These are phyloP conservation scores for Metschnikowia picachoensis DNA, from an alignment of 805 yeast genomes.

Conservation along the genomic window DNA sequence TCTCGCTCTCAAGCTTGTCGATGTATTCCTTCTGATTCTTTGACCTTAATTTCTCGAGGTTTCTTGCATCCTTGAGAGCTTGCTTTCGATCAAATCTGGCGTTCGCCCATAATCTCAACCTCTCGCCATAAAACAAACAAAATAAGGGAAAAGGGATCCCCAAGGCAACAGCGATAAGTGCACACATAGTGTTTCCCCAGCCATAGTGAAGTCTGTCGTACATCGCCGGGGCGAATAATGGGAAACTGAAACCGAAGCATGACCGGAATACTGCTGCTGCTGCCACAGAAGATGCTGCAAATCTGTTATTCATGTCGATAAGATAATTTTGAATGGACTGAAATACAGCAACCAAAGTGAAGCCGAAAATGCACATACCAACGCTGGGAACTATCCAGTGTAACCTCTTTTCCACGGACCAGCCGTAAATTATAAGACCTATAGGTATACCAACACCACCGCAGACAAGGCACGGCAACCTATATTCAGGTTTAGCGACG, in stretches of 20 bases:
- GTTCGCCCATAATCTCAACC: slow-evolving; percentile 57
- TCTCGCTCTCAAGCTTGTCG: neutral
- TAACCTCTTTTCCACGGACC: slow-evolving; percentile 56
- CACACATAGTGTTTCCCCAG: slow-evolving; percentile 69
- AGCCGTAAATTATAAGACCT: slow-evolving; percentile 68
- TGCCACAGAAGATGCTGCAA: slow-evolving; percentile 65
- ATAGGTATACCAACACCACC: slow-evolving; percentile 49
- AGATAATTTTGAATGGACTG: slow-evolving; percentile 65
- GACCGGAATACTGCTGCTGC: slow-evolving; percentile 69
- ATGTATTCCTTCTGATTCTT: slow-evolving; percentile 14
- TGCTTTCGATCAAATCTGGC: slow-evolving; percentile 44
- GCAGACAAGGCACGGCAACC: slow-evolving; percentile 49
- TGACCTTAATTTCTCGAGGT: slow-evolving; percentile 31
- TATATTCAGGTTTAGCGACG: slow-evolving; percentile 56
- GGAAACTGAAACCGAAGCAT: slow-evolving; percentile 65
- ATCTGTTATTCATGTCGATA: slow-evolving; percentile 66
- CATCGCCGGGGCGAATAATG: slow-evolving; percentile 59
- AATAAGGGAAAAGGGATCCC: slow-evolving; percentile 69
- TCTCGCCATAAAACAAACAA: slow-evolving; percentile 54
- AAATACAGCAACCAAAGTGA: slow-evolving; percentile 59
- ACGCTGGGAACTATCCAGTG: slow-evolving; percentile 63
- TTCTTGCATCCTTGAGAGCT: slow-evolving; percentile 42
- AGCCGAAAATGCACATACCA: slow-evolving; percentile 59
- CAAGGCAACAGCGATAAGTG: slow-evolving; percentile 49
- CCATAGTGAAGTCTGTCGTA: slow-evolving; percentile 57